Percentiles rank a stretch among this genome's conserved stretches.
phyloP scores from a whole-genome alignment of 208 protist species.

The Phytomonas sp. region DNA sequence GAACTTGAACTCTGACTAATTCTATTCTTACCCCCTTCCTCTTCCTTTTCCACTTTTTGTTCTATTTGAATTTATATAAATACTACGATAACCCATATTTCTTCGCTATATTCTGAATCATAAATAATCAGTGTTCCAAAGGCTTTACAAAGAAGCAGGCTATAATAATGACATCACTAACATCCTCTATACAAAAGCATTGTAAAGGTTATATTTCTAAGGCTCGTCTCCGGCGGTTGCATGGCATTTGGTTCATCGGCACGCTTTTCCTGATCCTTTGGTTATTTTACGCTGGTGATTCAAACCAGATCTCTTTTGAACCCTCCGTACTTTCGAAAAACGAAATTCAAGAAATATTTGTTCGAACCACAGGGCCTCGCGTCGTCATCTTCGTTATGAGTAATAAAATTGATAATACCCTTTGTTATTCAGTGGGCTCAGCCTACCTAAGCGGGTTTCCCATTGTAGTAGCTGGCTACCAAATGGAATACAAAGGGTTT shows the following conservation, averaged over 20 bases:
- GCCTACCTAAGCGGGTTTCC: neutral
- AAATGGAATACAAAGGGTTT: neutral
- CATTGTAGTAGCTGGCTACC: neutral
- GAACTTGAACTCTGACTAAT: too few species aligned
- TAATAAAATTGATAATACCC: neutral
- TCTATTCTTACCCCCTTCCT: too few species aligned
- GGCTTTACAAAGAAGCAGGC: too few species aligned
- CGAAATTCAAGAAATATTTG: too few species aligned
- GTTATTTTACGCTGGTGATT: neutral
- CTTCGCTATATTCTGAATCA: too few species aligned
- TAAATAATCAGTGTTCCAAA: too few species aligned
- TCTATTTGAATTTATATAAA: neutral
- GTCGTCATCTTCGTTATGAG: neutral
- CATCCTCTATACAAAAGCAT: neutral
- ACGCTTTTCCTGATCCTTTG: neutral
- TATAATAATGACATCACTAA: neutral
- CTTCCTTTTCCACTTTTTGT: neutral
- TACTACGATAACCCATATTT: too few species aligned
- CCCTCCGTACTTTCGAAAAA: too few species aligned
- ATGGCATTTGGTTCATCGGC: neutral
- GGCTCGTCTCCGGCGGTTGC: neutral
- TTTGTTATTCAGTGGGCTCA: slow-evolving; percentile 1
- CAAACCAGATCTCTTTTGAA: neutral
- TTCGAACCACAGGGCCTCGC: neutral
- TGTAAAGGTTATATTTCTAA: neutral